Evolutionary conservation across 129 eudicot genomes (phyloP).

Genomic region (Pulicaria dysenterica): DNA sequence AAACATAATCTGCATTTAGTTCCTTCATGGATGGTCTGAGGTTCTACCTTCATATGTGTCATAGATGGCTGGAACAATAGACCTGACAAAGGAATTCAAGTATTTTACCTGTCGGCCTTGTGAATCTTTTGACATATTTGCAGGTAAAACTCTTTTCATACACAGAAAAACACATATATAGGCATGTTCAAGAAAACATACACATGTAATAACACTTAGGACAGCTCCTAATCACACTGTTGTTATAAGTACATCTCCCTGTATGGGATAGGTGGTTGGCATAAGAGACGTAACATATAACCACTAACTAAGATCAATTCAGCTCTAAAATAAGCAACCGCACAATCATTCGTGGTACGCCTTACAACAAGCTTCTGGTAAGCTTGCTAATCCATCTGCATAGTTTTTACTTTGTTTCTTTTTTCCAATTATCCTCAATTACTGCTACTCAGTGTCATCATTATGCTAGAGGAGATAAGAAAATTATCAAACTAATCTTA

Average conservation of each 20-base stretch:
- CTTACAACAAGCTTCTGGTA: neutral
- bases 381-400: too few relatives aligned
- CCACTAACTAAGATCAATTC: too few relatives aligned
- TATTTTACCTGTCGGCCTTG: too few relatives aligned
- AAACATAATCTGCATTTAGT: too few relatives aligned
- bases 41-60: too few relatives aligned
- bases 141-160: neutral
- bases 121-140: neutral
- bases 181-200: neutral
- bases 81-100: too few relatives aligned
- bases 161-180: neutral
- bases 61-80: too few relatives aligned
- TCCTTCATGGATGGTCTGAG: too few relatives aligned
- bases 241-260: neutral
- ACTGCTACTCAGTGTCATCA: neutral
- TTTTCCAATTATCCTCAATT: neutral
- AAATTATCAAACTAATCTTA: neutral
- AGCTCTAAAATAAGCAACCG: too few relatives aligned
- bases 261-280: neutral
- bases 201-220: neutral
- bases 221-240: neutral
- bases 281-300: neutral
- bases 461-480: too few relatives aligned
- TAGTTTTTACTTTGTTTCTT: neutral
- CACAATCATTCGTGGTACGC: neutral